A percentile compares a stretch with the other conserved stretches of the same genome.
Evolutionary conservation across 257 asterid genomes (phyloP).

Genomic region (Linderniella brevidens): DNA sequence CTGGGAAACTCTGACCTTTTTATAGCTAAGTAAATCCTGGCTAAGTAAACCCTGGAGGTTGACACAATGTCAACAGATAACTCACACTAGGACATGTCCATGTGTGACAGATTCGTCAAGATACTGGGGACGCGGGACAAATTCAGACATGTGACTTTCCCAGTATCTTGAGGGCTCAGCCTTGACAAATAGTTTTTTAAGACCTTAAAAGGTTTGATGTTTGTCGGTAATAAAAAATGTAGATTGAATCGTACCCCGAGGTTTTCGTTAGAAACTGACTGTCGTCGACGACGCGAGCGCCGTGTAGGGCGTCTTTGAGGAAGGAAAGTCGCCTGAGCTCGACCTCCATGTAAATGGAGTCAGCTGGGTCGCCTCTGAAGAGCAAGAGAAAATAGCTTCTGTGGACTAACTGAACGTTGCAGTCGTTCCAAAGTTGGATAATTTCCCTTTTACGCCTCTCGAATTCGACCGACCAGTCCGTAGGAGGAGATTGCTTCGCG

Average conservation of each 20-base stretch:
- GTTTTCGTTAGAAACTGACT: constrained; percentile 15
- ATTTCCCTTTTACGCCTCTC: constrained; percentile 53
- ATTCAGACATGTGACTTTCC: too few species aligned
- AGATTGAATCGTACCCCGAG: constrained; percentile 19
- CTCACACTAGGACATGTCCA: too few species aligned
- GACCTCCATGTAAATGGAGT: constrained; percentile 75
- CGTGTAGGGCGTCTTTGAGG: constrained; percentile 34
- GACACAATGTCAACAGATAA: too few species aligned
- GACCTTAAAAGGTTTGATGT: too few species aligned
- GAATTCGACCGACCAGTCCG: constrained; percentile 41
- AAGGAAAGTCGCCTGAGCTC: constrained; percentile 72
- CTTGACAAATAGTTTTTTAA: too few species aligned
- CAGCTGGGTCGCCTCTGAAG: constrained; percentile 75
- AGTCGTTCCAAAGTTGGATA: constrained; percentile 59
- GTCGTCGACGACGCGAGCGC: constrained; percentile 12
- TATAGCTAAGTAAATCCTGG: background rate
- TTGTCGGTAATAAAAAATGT: too few species aligned
- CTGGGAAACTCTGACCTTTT: background rate
- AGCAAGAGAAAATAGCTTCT: constrained; percentile 67
- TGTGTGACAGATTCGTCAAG: too few species aligned
- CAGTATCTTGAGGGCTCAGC: too few species aligned
- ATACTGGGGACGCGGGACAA: too few species aligned
- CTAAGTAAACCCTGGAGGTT: too few species aligned
- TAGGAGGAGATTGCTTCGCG: constrained; percentile 13
- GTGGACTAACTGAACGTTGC: constrained; percentile 49